Evolutionary conservation across 1,139 yeast species (phyloP), one percentile per base, ranked within the genome.

Genomic region (Debaryomycetaceae sp.): DNA sequence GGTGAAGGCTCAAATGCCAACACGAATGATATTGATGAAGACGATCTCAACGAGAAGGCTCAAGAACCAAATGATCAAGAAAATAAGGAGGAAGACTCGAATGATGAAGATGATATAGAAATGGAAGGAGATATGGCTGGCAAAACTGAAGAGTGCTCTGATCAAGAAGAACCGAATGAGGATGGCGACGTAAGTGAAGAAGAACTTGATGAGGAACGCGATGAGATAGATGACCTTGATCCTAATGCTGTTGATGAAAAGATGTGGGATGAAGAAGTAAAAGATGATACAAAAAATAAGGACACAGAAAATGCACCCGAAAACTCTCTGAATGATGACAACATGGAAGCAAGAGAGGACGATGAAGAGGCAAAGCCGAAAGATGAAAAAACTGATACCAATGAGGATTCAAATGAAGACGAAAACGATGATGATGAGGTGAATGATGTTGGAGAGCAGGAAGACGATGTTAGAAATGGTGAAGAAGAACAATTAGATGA

Each of bases 101-200:
- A 75, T 33, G 79, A 75, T 13, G 78, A 80, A 17, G 80, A 76
- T 34, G 72, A 78, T 37, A 79, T 83, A 28, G 74, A 86, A 34
- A 87, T 84, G 43, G 86, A 87, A 55, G 97, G 97, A 28, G 98
- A 92, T 54, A 87, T 92, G 95, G 96, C 94, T 17, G 98, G 98
- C 38, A 83, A 88, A 31, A 61, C 86, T 19, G 97, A 89, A 61
- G 89, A 88, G 49, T 75, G 79, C 5, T 79, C 91, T 3, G 88
- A 83, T 44, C 86, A 79, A 55, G 86, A 81, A 9, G 70, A 73
- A 4, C 78, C 78, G 17, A 84, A 81, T 6, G 81, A 80, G 4
- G 78, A 74, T 2, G 74, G 75, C 2, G 61, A 61, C 3, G 76
- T 73, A 4, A 71, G 67, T 8, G 78, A 72, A 1, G 75, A 76